These are phyloP conservation scores for Aegilops sharonensis DNA, from an alignment of 176 grass and related monocot species.

Conservation along the genomic window DNA sequence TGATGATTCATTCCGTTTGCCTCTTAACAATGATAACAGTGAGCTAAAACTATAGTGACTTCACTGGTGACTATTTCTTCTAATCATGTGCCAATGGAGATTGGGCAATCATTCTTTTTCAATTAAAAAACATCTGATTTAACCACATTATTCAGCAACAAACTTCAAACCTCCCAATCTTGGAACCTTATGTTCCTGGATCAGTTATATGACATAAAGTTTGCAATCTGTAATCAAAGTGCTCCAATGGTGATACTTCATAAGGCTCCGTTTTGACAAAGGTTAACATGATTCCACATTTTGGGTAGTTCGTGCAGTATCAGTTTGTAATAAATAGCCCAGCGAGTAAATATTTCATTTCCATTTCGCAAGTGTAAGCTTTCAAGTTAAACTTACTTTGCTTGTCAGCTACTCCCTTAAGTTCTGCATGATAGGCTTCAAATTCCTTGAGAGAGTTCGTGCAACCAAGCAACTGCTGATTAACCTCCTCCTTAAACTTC, in stretches of 20 bases:
- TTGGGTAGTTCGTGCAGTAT: not conserved
- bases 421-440: conserved; percentile 72
- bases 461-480: conserved; percentile 66
- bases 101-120: not conserved
- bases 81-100: conserved; percentile 12
- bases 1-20: not conserved
- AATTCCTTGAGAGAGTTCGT: conserved; percentile 64
- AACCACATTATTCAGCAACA: not conserved
- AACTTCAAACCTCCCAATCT: not conserved
- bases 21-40: not conserved
- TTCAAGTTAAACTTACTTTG: conserved; percentile 68
- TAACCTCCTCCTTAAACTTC: conserved; percentile 83
- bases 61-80: not conserved
- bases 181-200: not conserved
- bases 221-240: not conserved
- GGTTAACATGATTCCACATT: not conserved
- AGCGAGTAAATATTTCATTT: not conserved
- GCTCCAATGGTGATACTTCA: not conserved
- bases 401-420: conserved; percentile 68
- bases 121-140: not conserved
- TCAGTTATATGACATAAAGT: not conserved
- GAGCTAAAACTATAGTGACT: not conserved
- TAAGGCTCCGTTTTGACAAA: conserved; percentile 7
- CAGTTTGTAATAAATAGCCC: not conserved
- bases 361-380: not conserved